Conservation (phyloP, 495 filamentous ascomycete genomes). For the Annulohypoxylon nitens region DNA sequence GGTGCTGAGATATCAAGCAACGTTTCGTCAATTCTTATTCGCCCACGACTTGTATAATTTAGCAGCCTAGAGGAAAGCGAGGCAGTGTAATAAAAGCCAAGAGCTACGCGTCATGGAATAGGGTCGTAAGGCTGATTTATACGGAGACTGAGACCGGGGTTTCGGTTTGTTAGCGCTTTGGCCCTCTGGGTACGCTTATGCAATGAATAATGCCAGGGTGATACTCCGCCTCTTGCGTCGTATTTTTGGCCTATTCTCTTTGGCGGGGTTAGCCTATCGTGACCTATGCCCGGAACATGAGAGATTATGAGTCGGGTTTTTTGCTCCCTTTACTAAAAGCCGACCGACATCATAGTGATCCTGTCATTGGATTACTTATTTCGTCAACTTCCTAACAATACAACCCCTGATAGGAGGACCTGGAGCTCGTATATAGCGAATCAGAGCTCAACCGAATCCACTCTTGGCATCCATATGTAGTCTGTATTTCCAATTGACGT, state of each 20-base stretch:
- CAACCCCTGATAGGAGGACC: constrained; percentile 16
- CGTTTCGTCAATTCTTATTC: background rate
- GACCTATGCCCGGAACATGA: background rate
- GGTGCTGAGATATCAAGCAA: background rate
- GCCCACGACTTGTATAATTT: background rate
- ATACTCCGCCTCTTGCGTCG: constrained; percentile 38
- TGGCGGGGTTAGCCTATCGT: constrained; percentile 12
- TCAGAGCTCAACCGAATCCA: constrained; percentile 24
- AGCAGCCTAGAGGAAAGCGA: background rate
- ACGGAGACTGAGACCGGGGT: background rate
- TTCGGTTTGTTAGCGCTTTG: constrained; percentile 8
- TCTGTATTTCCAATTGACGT: constrained; percentile 18
- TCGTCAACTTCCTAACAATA: background rate
- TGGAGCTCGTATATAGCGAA: constrained; percentile 29
- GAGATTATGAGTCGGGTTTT: constrained; percentile 7
- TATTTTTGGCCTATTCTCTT: constrained; percentile 27
- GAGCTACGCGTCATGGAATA: constrained; percentile 2
- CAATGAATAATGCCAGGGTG: background rate
- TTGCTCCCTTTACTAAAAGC: background rate
- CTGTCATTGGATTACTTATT: constrained; percentile 14
- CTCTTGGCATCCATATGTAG: constrained; percentile 31
- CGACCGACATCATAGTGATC: constrained; percentile 3
- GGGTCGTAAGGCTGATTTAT: constrained; percentile 16
- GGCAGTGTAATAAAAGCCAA: constrained; percentile 12
- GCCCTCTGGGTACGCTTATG: constrained; percentile 6